Base-by-base conservation (phyloP, 345 rosid genomes). In the Brassica juncea region DNA sequence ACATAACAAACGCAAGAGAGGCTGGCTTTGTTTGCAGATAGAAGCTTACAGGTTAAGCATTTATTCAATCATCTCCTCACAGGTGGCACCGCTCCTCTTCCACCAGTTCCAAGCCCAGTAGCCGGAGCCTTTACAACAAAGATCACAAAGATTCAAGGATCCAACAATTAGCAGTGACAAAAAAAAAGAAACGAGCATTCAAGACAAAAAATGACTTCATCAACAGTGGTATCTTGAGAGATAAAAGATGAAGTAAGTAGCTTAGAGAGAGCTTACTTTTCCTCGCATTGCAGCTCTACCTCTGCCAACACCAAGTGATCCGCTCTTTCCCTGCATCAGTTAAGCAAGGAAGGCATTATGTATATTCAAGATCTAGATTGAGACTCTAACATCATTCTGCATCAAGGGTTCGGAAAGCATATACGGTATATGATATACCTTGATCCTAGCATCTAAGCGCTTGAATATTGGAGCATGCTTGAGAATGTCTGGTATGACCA, bases 391-490 rank as follows among this genome's bases (percentile, higher is more conserved):
- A 64, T 31, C 7, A 21, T 23, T 66, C 72, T 19, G 32, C 44
- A 34, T 76, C 19, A 15, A 73, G 31, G 58, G 66, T 63, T 55
- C 37, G 52, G 31, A 70, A 74, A 67, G 65, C 10, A 60, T 10
- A 65, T 23, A 23, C 25, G 1, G 25, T 23, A 23, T n/a, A n/a
- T n/a, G n/a, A n/a, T n/a, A n/a, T 84, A 88, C 98, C 97, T 93
- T 96, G 85, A 96, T 96, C 84, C 96, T 92, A 79, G 99, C 98
- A 86, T 96, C 99, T 72, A 92, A 84, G 27, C 97, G 97, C 84
- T 93, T 96, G 87, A 93, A 96, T 97, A 96, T 96, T 7, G 99
- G 98, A 77, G 99, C 97, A 61, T 93, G 90, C 88, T 95, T 95
- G 75, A 93, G 86, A 97, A 95, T 95, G 84, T 96, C 99, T 14